Percentiles rank a stretch among this genome's conserved stretches.
Conservation (phyloP, 495 filamentous ascomycete species). For the Aspergillus homomorphus region DNA sequence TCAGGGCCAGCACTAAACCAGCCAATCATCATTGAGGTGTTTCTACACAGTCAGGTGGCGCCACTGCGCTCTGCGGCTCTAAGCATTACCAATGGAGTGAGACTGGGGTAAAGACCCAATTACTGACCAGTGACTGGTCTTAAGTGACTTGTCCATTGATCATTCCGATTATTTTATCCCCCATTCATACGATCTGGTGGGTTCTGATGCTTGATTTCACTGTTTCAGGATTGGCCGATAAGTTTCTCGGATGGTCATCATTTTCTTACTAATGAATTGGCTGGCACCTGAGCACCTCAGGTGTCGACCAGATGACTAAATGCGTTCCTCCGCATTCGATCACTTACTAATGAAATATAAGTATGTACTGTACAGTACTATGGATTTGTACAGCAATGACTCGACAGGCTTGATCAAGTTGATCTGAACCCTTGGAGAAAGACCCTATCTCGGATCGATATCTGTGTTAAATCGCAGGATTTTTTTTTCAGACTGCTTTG, state of each 20-base stretch:
- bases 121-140: background rate
- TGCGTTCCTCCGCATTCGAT: background rate
- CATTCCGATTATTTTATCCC: background rate
- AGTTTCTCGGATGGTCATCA: background rate
- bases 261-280: background rate
- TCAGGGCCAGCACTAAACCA: constrained; percentile 4
- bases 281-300: constrained; percentile 2
- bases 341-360: background rate
- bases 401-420: too few relatives aligned
- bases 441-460: too few relatives aligned
- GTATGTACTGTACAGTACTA: too few relatives aligned
- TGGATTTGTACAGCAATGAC: too few relatives aligned
- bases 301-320: constrained; percentile 1
- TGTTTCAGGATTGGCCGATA: background rate
- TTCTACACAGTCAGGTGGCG: constrained; percentile 42
- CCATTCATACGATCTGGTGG: too few relatives aligned
- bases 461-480: too few relatives aligned
- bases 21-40: constrained; percentile 45
- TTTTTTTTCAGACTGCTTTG: too few relatives aligned
- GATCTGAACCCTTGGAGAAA: background rate
- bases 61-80: constrained; percentile 21
- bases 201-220: background rate
- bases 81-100: background rate
- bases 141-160: background rate
- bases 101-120: background rate